Conservation (phyloP, 805 yeast species). For the Nakazawaea holstii region DNA sequence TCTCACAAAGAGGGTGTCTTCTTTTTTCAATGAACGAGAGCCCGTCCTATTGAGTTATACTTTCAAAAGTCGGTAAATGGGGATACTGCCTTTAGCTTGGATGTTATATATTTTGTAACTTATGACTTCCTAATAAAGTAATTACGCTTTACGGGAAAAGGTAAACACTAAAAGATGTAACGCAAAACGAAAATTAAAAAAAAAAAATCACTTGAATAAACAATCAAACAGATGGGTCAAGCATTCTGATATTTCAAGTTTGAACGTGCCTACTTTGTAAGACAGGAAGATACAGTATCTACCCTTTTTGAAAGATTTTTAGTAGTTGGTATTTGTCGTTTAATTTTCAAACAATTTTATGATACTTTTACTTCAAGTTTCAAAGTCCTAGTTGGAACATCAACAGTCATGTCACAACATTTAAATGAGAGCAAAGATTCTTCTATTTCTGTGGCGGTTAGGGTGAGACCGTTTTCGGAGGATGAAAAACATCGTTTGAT, state of each 20-base stretch:
- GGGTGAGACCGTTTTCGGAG: conserved; percentile 79
- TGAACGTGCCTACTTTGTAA: too few relatives aligned
- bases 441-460: conserved; percentile 69
- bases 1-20: too few relatives aligned
- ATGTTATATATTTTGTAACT: too few relatives aligned
- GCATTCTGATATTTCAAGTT: background rate
- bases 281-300: too few relatives aligned
- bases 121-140: background rate
- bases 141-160: background rate
- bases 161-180: conserved; percentile 1
- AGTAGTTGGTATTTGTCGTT: too few relatives aligned
- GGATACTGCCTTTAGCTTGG: too few relatives aligned
- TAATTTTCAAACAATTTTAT: too few relatives aligned
- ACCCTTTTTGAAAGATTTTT: too few relatives aligned
- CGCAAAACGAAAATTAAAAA: background rate
- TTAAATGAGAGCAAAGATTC: conserved; percentile 32
- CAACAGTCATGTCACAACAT: background rate
- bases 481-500: conserved; percentile 47
- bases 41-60: too few relatives aligned
- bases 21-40: too few relatives aligned
- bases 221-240: background rate
- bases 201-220: background rate
- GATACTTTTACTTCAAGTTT: background rate
- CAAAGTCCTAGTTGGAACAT: background rate
- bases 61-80: too few relatives aligned